Conservation (phyloP, 2,329 filamentous ascomycete genomes). For the Fusarium sororula region DNA sequence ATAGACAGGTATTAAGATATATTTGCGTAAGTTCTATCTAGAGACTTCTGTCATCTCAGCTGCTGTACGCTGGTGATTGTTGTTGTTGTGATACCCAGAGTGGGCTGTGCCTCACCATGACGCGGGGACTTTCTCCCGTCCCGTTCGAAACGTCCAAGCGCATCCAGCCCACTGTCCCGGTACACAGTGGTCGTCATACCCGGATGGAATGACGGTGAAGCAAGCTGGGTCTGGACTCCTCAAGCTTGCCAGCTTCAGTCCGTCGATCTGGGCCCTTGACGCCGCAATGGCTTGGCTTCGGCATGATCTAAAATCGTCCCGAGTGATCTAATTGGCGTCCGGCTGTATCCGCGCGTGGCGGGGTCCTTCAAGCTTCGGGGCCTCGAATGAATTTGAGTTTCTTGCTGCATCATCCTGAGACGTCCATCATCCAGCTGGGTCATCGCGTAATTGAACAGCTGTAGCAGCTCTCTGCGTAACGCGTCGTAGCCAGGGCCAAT, state of each 20-base stretch:
- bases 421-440: not conserved
- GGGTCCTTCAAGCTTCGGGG: not conserved
- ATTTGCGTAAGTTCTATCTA: not conserved
- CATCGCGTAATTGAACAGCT: not conserved
- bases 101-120: not conserved
- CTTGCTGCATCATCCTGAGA: not conserved
- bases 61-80: fast-evolving
- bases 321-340: not conserved
- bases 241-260: not conserved
- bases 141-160: not conserved
- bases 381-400: not conserved
- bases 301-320: not conserved
- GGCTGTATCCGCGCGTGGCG: not conserved
- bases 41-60: not conserved
- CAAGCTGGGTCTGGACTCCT: not conserved
- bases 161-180: not conserved
- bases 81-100: not conserved
- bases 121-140: not conserved
- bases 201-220: not conserved
- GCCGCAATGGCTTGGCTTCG: not conserved
- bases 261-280: not conserved
- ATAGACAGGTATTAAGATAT: fast-evolving
- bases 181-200: not conserved
- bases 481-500: not conserved
- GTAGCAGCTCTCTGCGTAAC: not conserved